These are phyloP conservation scores for Penicillium paradoxum DNA, from an alignment of 495 filamentous ascomycete genomes.

Conservation along the genomic window DNA sequence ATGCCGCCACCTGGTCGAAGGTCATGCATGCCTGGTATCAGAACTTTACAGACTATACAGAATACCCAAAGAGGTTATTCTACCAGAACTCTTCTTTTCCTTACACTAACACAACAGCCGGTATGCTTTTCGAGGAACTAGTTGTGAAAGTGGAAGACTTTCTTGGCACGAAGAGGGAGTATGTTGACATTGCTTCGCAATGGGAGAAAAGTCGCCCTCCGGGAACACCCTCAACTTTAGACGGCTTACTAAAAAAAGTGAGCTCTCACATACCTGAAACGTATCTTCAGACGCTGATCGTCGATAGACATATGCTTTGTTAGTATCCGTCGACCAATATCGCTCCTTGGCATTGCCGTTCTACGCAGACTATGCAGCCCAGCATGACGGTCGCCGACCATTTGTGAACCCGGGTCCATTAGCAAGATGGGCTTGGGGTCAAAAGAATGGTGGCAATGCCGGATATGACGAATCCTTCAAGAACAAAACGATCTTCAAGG, in stretches of 20 bases:
- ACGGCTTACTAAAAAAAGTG: slow-evolving; percentile 7
- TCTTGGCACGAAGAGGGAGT: slow-evolving; percentile 27
- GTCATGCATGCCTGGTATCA: slow-evolving; percentile 44
- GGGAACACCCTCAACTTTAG: slow-evolving; percentile 28
- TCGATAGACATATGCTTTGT: slow-evolving; percentile 41
- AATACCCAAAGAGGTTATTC: slow-evolving; percentile 43
- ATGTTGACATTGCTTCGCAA: slow-evolving; percentile 29
- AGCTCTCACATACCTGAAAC: background rate
- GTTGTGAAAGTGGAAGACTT: slow-evolving; percentile 39
- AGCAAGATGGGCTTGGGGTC: slow-evolving; percentile 52
- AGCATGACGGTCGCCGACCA: slow-evolving; percentile 42
- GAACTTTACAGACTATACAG: slow-evolving; percentile 35
- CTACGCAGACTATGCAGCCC: slow-evolving; percentile 47
- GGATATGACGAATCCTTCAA: slow-evolving; percentile 31
- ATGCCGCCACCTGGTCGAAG: slow-evolving; percentile 42
- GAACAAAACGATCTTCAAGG: slow-evolving; percentile 48
- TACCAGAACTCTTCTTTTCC: slow-evolving; percentile 22
- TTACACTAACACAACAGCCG: slow-evolving; percentile 17
- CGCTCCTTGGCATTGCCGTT: slow-evolving; percentile 45
- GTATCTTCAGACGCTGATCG: background rate
- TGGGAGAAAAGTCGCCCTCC: slow-evolving; percentile 40
- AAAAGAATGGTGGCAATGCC: slow-evolving; percentile 32
- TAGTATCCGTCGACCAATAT: slow-evolving; percentile 51
- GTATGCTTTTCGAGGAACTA: slow-evolving; percentile 32
- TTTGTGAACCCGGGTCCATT: slow-evolving; percentile 54